A percentile compares a stretch with the other conserved stretches of the same genome.
phyloP scores from a whole-genome alignment of 441 rosid species.

The Omphalea diandra region DNA sequence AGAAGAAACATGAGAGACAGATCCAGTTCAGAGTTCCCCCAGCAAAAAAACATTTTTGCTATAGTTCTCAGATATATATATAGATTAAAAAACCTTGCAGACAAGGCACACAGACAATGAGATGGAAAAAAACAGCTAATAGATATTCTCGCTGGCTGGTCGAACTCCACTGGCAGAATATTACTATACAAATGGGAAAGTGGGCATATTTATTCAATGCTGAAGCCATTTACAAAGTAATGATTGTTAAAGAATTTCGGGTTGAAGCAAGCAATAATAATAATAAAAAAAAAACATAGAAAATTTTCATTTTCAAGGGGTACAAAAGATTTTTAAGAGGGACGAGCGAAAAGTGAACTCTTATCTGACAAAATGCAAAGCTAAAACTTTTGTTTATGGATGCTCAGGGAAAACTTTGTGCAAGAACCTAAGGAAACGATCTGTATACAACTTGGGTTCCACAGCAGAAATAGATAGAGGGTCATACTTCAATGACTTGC shows the following conservation, averaged over 20 bases:
- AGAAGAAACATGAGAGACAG: no score
- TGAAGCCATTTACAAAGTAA: constrained; percentile 7
- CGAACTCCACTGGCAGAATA: not conserved
- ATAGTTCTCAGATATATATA: no score
- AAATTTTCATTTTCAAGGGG: not conserved
- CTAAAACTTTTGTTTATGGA: constrained; percentile 25
- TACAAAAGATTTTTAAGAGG: not conserved
- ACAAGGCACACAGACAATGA: no score
- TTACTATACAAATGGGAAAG: constrained; percentile 6
- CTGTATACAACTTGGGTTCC: constrained; percentile 68
- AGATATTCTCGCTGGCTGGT: no score
- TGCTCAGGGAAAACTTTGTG: constrained; percentile 60
- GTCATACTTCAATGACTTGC: constrained; percentile 64
- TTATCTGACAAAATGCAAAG: not conserved
- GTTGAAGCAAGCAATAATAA: not conserved
- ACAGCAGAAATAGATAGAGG: constrained; percentile 66
- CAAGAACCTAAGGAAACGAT: constrained; percentile 72
- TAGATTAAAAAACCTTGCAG: no score
- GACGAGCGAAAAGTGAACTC: not conserved
- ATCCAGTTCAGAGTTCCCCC: no score
- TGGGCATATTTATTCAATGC: constrained; percentile 2
- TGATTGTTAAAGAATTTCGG: constrained; percentile 9
- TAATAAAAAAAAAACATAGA: not conserved
- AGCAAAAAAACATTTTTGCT: no score
- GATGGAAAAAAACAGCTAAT: no score